Base-by-base conservation (phyloP, 139 green algal species). In the Tetratostichococcus sp. region DNA sequence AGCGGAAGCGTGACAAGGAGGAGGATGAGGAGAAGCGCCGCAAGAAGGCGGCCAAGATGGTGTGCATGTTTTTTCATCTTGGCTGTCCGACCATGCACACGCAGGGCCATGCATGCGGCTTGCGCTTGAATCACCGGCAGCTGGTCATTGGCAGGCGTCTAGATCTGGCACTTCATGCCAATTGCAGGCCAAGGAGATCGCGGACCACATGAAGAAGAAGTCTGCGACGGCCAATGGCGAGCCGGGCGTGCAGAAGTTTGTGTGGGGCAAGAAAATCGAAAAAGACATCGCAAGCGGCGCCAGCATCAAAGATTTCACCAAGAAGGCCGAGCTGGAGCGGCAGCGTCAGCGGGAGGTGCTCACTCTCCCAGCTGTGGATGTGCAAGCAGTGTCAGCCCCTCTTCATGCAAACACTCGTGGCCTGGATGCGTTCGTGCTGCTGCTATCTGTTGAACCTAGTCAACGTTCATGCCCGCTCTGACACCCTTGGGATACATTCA, bases 181-280 rank as follows among this genome's bases (percentile, higher is more conserved):
- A 50, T 5, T 78, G 75, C 77, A 92, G 84, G 84, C 84, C 25
- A 84, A 85, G 34, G 89, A 89, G 68, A 80, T 90, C 17, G 83
- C 75, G 22, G 80, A 84, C 69, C 83, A 91, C 72, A 75, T 89
- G 65, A 87, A 91, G 58, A 88, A 88, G 77, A 84, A 90, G 67
- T 71, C 76, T 0, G 75, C 32, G n/a, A 72, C 62, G 16, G 39
- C 65, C 28, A 91, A 96, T 31, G 34, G 83, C 31, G 91, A 50
- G 39, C 39, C 87, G 67, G 79, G 93, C 28, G 77, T 67, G 0
- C 68, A 87, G 19, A 82, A 79, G 21, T 98, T 98, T 80, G 93
- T 98, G 34, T 98, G 94, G 94, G 75, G 77, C 65, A 98, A 98
- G 82, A 98, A 98, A 78, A 92, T 98, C 32, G 90, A 97, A 80